Conservation (phyloP, 768 basidiomycete genomes). For the Chalciporus sphaerocephalus region DNA sequence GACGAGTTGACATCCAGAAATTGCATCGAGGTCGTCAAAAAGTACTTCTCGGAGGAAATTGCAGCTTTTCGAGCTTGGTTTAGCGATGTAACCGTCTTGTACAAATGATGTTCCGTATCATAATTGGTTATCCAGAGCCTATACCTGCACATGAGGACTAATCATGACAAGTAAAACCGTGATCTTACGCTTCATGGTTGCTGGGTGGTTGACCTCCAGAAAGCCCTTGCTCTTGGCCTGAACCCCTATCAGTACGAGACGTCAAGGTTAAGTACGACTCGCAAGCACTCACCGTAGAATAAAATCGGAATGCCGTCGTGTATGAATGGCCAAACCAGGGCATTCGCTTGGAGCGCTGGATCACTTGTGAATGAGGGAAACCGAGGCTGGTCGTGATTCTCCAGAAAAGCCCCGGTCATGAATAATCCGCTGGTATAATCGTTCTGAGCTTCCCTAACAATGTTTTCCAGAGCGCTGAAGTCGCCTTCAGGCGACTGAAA, state of each 20-base stretch:
- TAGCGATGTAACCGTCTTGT: slow-evolving; percentile 43
- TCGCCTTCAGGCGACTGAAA: slow-evolving; percentile 36
- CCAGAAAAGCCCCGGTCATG: slow-evolving; percentile 45
- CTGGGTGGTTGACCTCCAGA: slow-evolving; percentile 40
- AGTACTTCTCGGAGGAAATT: slow-evolving; percentile 38
- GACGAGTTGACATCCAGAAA: slow-evolving; percentile 40
- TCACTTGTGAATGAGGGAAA: slow-evolving; percentile 43
- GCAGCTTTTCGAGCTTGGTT: slow-evolving; percentile 53
- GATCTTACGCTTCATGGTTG: slow-evolving; percentile 48
- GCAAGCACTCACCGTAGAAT: slow-evolving; percentile 39
- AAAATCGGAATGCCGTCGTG: slow-evolving; percentile 48
- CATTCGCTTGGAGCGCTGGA: slow-evolving; percentile 41
- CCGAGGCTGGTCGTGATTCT: slow-evolving; percentile 54
- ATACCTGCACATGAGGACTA: slow-evolving; percentile 4
- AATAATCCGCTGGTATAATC: slow-evolving; percentile 39
- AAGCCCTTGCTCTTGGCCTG: slow-evolving; percentile 50
- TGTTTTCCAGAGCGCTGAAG: slow-evolving; percentile 28
- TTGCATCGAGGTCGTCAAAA: slow-evolving; percentile 43
- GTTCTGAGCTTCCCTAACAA: slow-evolving; percentile 31
- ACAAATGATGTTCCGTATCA: slow-evolving; percentile 44
- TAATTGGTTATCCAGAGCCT: slow-evolving; percentile 63
- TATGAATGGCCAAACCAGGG: slow-evolving; percentile 47
- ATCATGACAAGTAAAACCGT: neutral
- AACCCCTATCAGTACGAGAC: neutral
- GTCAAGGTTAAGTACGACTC: neutral